Base-by-base conservation (phyloP, 1,139 yeast genomes). In the Lodderomyces margitis region DNA sequence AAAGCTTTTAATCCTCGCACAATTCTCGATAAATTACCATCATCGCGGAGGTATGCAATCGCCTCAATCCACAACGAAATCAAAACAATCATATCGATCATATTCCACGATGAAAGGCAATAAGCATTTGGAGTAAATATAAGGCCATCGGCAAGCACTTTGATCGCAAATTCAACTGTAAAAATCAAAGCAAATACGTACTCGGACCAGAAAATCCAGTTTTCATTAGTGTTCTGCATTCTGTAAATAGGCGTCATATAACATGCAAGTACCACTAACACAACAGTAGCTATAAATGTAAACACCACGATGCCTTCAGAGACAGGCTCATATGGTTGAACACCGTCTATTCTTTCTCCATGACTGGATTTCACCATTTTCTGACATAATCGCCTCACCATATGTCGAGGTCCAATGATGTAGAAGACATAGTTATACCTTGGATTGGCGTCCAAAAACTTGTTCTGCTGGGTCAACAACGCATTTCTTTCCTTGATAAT, bases 1-100 rank as follows among this genome's bases (percentile, higher is more conserved):
- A 92, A 61, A 0, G 98, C 98, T 54, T 88, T 85, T 44, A 89
- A 65, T 1, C 95, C 96, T 44, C 95, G 75, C 33, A 91, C 80
- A 47, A 86, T 70, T 45, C 91, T 70, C 0, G 95, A 78, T 9
- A 84, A 60, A 17, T 73, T 68, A 8, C 82, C 83, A 43, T 78
- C 75, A 40, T 70, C 66, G 34, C 60, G 66, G 31, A 84, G 45
- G 42, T 78, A 80, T 1, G 91, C 86, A 47, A 85, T 67, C 23
- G 86, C 66, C 47, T 88, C 88, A 37, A 86, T 70, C 96, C 96
- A 88, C 52, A 92, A 74, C 0, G 96, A 81, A 1, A 78, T 43
- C 46, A 92, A 67, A 3, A 91, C 98, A 20, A 80, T 51, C 39
- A 82, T 70, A 56, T 92, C 98, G 47, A 91, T 81, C 24, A 69